phyloP scores from a whole-genome alignment of 2,329 filamentous ascomycete genomes.

The Madurella mycetomatis region DNA sequence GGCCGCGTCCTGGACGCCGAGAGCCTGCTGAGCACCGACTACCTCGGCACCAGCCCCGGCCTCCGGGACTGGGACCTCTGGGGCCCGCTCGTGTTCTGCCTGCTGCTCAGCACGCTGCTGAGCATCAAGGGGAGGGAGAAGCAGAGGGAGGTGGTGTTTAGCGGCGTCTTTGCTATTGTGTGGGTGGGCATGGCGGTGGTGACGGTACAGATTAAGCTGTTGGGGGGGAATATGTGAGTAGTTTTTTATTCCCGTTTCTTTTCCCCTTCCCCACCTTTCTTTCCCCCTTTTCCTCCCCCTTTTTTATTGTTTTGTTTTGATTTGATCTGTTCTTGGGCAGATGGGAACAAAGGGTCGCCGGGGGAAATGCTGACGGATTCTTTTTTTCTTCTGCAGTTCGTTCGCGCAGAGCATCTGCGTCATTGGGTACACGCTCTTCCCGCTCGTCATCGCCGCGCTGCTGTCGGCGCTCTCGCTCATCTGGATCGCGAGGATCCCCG shows the following conservation, averaged over 20 bases:
- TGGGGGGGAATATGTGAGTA: conserved; percentile 92
- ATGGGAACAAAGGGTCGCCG: neutral
- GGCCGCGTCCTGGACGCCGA: conserved; percentile 62
- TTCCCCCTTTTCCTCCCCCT: neutral
- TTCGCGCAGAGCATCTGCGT: conserved; percentile 98
- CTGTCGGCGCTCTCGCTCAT: conserved; percentile 79
- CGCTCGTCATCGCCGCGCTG: conserved; percentile 85
- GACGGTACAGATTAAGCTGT: conserved; percentile 93
- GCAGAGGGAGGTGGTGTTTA: conserved; percentile 87
- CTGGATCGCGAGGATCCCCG: conserved; percentile 77
- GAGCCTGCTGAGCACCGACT: conserved; percentile 53
- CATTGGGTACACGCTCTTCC: conserved; percentile 97
- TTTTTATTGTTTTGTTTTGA: neutral
- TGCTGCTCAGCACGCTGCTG: conserved; percentile 81
- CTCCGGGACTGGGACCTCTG: conserved; percentile 96
- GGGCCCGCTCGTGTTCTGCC: conserved; percentile 92
- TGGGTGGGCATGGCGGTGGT: conserved; percentile 97
- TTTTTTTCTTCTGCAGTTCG: conserved; percentile 54
- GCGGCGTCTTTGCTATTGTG: conserved; percentile 91
- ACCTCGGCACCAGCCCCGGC: conserved; percentile 71
- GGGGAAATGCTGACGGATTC: conserved; percentile 8
- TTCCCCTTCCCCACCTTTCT: conserved; percentile 27
- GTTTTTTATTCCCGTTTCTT: conserved; percentile 31
- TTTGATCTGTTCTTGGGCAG: neutral
- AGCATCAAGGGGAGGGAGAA: conserved; percentile 74